A percentile compares a stretch with the other conserved stretches of the same genome.
Evolutionary conservation across 805 yeast species (phyloP).

Genomic region (Metschnikowia continentalis): DNA sequence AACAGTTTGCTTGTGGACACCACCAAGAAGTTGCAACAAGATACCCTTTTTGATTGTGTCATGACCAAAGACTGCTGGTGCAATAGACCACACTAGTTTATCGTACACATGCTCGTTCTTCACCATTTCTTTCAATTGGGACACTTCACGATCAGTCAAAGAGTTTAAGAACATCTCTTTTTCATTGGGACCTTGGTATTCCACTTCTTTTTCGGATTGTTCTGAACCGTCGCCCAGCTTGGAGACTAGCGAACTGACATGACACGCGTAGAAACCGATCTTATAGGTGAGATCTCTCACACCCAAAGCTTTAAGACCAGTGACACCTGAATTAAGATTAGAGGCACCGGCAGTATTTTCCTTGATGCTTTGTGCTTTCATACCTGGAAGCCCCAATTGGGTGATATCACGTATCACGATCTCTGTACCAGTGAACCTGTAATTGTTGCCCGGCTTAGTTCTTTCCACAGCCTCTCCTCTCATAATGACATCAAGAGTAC

Average conservation of each 20-base stretch:
- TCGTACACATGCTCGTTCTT: slow-evolving; percentile 81
- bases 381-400: slow-evolving; percentile 92
- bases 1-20: slow-evolving; percentile 89
- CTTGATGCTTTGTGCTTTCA: slow-evolving; percentile 77
- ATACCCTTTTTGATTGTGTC: slow-evolving; percentile 92
- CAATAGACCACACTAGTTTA: slow-evolving; percentile 80
- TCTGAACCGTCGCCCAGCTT: slow-evolving; percentile 21
- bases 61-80: slow-evolving; percentile 96
- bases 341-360: slow-evolving; percentile 62
- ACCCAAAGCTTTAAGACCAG: slow-evolving; percentile 88
- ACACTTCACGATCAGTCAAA: slow-evolving; percentile 74
- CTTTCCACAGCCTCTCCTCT: slow-evolving; percentile 93
- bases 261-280: slow-evolving; percentile 87
- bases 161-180: slow-evolving; percentile 79
- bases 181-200: slow-evolving; percentile 53
- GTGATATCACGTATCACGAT: slow-evolving; percentile 93
- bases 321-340: slow-evolving; percentile 76
- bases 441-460: slow-evolving; percentile 96
- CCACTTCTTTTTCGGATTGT: slow-evolving; percentile 23
- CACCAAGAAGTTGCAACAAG: slow-evolving; percentile 82
- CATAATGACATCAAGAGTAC: slow-evolving; percentile 86
- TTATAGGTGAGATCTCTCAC: slow-evolving; percentile 91
- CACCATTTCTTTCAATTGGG: slow-evolving; percentile 85
- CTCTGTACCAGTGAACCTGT: slow-evolving; percentile 90
- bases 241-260: slow-evolving; percentile 63